phyloP scores from a whole-genome alignment of 2,329 filamentous ascomycete genomes.

The Phoma sp. region DNA sequence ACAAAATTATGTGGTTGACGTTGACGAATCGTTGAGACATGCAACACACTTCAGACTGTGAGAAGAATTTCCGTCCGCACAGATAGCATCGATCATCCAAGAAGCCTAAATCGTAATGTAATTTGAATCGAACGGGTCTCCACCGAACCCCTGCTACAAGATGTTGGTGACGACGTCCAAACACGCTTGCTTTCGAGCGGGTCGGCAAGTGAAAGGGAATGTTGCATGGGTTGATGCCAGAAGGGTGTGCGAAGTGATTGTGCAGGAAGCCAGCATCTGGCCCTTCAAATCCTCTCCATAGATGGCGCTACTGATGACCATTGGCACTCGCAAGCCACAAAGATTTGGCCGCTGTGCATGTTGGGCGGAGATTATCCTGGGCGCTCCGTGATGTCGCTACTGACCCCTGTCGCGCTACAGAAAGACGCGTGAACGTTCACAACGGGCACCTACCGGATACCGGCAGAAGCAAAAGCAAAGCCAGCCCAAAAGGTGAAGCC shows the following conservation, averaged over 20 bases:
- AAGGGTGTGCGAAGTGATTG: not conserved
- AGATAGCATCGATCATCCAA: not conserved
- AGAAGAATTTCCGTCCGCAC: conserved; percentile 1
- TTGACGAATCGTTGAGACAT: conserved; percentile 1
- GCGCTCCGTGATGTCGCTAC: conserved; percentile 4
- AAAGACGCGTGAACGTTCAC: conserved; percentile 4
- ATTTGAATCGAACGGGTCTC: conserved; percentile 10
- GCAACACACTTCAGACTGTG: not conserved
- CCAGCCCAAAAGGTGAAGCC: not conserved
- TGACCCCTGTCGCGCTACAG: conserved; percentile 6
- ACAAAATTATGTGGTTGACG: not conserved
- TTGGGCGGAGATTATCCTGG: conserved; percentile 21
- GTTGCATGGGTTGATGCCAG: not conserved
- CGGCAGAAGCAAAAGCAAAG: not conserved
- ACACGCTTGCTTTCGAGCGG: not conserved
- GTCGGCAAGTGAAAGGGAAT: not conserved
- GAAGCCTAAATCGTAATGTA: not conserved
- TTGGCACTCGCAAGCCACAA: conserved; percentile 14
- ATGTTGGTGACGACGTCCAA: conserved; percentile 5
- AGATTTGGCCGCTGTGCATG: conserved; percentile 8
- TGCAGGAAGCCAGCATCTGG: not conserved
- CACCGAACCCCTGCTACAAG: not conserved
- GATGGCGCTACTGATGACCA: conserved; percentile 7
- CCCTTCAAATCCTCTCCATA: not conserved
- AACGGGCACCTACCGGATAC: conserved; percentile 3